Conservation (phyloP, 164 flowering plant species). For the Vitis vinifera region ASM3070453v1 NC_081811.1:25306001-25306500, state of each 20-base stretch:
- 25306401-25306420: slow-evolving; percentile 80
- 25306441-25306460: slow-evolving; percentile 85
- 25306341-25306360: slow-evolving; percentile 83
- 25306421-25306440: slow-evolving; percentile 95
- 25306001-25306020: no score
- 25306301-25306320: not conserved
- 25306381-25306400: slow-evolving; percentile 89
- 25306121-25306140: no score
- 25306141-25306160: no score
- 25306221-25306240: not conserved
- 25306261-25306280: no score
- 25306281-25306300: no score
- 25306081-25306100: no score
- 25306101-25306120: no score
- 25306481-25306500: not conserved
- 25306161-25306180: no score
- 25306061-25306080: no score
- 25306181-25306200: not conserved
- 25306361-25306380: slow-evolving; percentile 77
- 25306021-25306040: no score
- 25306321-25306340: slow-evolving; percentile 65
- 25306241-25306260: no score
- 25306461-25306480: slow-evolving; percentile 51
- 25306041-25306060: no score
- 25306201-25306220: not conserved